phyloP scores from a whole-genome alignment of 2,329 filamentous ascomycete species.

The Botrytis porri region DNA sequence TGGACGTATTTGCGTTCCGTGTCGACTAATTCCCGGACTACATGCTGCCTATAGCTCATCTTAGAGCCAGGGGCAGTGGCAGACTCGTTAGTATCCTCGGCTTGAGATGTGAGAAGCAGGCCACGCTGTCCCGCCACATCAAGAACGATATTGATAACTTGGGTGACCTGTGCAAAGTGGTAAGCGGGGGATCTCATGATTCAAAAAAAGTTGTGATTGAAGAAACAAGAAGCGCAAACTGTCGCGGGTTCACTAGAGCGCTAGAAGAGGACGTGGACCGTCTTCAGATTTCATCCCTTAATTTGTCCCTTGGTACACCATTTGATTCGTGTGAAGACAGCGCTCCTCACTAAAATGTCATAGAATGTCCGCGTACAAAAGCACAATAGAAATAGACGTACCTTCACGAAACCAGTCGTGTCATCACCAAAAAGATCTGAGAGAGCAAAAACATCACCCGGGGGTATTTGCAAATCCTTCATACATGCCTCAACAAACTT shows the following conservation, averaged over 20 bases:
- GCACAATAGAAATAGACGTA: conserved; percentile 39
- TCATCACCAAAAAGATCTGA: conserved; percentile 89
- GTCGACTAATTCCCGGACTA: conserved; percentile 86
- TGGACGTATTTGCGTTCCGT: conserved; percentile 98
- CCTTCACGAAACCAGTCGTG: conserved; percentile 96
- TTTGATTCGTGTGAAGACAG: neutral
- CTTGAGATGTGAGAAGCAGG: conserved; percentile 61
- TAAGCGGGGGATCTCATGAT: conserved; percentile 15
- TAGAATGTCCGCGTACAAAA: neutral
- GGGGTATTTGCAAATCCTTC: conserved; percentile 70
- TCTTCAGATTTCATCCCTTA: neutral
- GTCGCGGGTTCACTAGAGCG: neutral
- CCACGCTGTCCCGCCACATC: conserved; percentile 80
- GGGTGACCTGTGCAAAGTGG: conserved; percentile 63
- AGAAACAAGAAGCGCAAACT: neutral
- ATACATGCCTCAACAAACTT: conserved; percentile 90
- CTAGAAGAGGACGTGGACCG: neutral
- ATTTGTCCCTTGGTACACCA: neutral
- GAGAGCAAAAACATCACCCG: conserved; percentile 86
- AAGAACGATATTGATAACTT: conserved; percentile 88
- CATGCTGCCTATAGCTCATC: conserved; percentile 76
- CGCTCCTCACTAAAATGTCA: neutral
- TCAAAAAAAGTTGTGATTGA: neutral
- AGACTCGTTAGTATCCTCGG: conserved; percentile 50
- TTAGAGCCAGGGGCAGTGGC: conserved; percentile 53